Base-by-base conservation (phyloP, 176 grass and related monocot genomes). In the Hordeum marinum region DNA sequence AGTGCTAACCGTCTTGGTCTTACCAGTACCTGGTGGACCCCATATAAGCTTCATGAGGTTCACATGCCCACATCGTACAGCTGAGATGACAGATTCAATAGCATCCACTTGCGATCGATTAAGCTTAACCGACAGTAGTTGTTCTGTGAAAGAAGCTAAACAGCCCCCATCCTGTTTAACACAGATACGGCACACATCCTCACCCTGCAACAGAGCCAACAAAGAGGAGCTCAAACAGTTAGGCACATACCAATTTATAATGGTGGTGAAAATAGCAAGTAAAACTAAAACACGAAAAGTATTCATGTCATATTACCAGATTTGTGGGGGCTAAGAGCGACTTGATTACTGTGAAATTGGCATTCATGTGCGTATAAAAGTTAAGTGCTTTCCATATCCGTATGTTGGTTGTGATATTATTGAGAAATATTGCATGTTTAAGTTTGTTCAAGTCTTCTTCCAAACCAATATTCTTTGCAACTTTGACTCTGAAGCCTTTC, bases 21-120 rank as follows among this genome's bases (percentile, higher is more conserved):
- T 94, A 26, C 94, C 90, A n/a, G 92, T 94, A 57, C 94, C 94
- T 80, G 92, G 94, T 80, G 94, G 94, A 0, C 94, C 94, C 90
- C 94, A 90, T 64, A 94, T 82, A 86, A 97, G 90, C 79, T 92
- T 85, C 9, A 88, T 75, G 59, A 80, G 83, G 75, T 86, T 80
- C 37, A 75, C 64, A 90, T 82, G 81, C 39, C n/a, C 48, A 71
- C 83, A 85, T 74, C 12, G 31, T 18, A 90, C 42, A 31, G 88
- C 87, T 57, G 81, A 90, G 72, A 92, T 75, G 23, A 89, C 82
- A 72, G 84, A 87, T 68, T 81, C 55, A 67, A 97, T 18, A 21
- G 77, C 92, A 76, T 85, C 80, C 6, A 89, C 11, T 74, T 97
- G 94, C 7, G 92, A 87, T 26, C 72, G 68, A 82, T 97, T 94